Evolutionary conservation across 352 stramenopile genomes (phyloP).

Genomic region (Phytophthora pistaciae): DNA sequence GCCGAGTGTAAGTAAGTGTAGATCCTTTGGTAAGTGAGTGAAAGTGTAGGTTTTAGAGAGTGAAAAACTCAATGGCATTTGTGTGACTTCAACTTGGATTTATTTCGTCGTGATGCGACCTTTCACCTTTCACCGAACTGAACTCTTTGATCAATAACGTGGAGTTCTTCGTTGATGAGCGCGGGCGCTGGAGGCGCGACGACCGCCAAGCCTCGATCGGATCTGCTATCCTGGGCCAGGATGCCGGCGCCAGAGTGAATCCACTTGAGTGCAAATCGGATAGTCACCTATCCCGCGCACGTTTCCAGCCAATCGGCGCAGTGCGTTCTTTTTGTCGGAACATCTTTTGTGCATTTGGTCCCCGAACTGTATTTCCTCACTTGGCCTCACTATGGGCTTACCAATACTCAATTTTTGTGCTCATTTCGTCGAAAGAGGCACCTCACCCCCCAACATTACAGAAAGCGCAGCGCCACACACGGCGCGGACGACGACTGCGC

Average conservation of each 20-base stretch:
- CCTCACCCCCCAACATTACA: neutral
- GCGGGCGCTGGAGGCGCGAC: neutral
- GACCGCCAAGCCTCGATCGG: neutral
- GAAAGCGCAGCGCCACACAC: constrained; percentile 25
- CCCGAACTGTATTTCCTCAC: constrained; percentile 5
- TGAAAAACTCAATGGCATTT: constrained; percentile 5
- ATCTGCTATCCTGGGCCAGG: neutral
- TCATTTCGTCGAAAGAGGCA: constrained; percentile 26
- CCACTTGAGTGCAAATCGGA: constrained; percentile 17
- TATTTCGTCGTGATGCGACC: neutral
- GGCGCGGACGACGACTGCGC: constrained; percentile 10
- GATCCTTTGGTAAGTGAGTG: neutral
- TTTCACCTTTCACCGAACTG: constrained; percentile 14
- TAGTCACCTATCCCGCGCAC: constrained; percentile 26
- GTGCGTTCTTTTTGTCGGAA: constrained; percentile 13
- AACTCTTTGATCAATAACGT: constrained; percentile 8
- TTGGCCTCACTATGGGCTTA: constrained; percentile 14
- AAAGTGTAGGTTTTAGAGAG: neutral
- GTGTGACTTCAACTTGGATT: neutral
- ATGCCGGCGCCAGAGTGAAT: neutral
- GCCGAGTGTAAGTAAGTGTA: constrained; percentile 19
- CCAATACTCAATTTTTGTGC: constrained; percentile 14
- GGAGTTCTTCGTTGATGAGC: neutral
- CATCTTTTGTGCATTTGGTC: constrained; percentile 27
- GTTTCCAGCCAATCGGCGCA: constrained; percentile 17